Conservation (phyloP, 108 stramenopile species). For the Asterionellopsis glacialis region DNA sequence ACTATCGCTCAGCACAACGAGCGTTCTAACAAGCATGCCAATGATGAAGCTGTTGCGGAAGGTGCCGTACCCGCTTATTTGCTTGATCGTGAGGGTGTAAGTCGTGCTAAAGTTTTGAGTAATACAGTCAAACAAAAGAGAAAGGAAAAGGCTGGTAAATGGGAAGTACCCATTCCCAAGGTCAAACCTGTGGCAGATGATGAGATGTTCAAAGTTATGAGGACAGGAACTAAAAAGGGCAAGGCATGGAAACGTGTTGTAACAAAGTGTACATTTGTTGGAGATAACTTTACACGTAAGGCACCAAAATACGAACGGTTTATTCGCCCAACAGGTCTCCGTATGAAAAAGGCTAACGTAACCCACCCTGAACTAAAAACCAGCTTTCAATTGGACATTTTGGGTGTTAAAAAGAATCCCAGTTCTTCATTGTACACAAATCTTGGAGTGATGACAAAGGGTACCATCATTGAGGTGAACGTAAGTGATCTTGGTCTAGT, state of each 20-base stretch:
- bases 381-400: constrained; percentile 96
- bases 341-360: constrained; percentile 98
- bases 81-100: constrained; percentile 96
- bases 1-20: constrained; percentile 99
- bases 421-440: constrained; percentile 87
- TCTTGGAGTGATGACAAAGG: constrained; percentile 99
- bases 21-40: constrained; percentile 91
- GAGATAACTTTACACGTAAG: constrained; percentile 96
- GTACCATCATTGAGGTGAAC: constrained; percentile 99
- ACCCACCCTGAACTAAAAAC: constrained; percentile 99
- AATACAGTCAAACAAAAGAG: constrained; percentile 99
- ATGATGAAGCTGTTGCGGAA: constrained; percentile 92
- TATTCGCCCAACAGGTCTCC: constrained; percentile 95
- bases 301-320: constrained; percentile 99
- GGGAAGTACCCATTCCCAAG: constrained; percentile 99
- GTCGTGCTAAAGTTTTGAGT: constrained; percentile 95
- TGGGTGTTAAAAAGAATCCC: constrained; percentile 99
- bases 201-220: constrained; percentile 97
- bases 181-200: constrained; percentile 99
- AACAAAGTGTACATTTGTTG: constrained; percentile 98
- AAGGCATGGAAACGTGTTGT: constrained; percentile 99
- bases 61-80: constrained; percentile 97
- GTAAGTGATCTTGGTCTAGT: constrained; percentile 97
- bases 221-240: constrained; percentile 87
- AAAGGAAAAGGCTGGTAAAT: constrained; percentile 99